Evolutionary conservation across 306 rosid genomes (phyloP), one percentile per base, ranked within the genome.

Genomic region (Hippophae gyantsensis): DNA sequence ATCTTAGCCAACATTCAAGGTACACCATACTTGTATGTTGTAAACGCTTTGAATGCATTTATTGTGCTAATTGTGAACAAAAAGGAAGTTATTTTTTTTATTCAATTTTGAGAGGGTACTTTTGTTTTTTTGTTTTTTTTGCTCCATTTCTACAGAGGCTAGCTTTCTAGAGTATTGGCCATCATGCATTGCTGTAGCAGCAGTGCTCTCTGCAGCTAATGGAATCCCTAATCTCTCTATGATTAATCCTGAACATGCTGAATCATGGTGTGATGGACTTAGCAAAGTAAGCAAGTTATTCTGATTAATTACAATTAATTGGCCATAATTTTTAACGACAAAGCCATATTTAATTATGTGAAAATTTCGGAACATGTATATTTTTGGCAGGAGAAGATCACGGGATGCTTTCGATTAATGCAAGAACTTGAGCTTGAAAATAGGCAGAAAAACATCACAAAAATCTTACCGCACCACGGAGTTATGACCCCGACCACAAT

Each of bases 111-210:
- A 53, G 32, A 57, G 47, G 45, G 46, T 13, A 52, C 49, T 56
- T 57, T 56, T 27, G 60, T 18, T 38, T 59, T 65, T 9, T 25
- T 68, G 72, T 73, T 69, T 44, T 66, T 32, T 0, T 32, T 32
- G 38, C 38, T 32, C 38, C 3, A 32, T 32, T 32, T 32, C 38
- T 0, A 18, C 85, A 88, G 99, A 88, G 72, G 77, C 85, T 43
- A 82, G 81, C 76, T 79, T 88, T 80, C 79, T 88, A 66, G 97
- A 86, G 45, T 86, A 82, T 56, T 72, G 97, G 97, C 99, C 99
- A 71, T 93, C 99, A 42, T 93, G 99, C 82, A 88, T 88, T 71
- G 97, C 99, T 27, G 99, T 81, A 2, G 88, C 95, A 10, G 95
- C 95, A n/a, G 80, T 88, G 63, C 89, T 93, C 53, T 82, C 85